Evolutionary conservation across 2,329 filamentous ascomycete species (phyloP).

Genomic region (Xylaria sp.): DNA sequence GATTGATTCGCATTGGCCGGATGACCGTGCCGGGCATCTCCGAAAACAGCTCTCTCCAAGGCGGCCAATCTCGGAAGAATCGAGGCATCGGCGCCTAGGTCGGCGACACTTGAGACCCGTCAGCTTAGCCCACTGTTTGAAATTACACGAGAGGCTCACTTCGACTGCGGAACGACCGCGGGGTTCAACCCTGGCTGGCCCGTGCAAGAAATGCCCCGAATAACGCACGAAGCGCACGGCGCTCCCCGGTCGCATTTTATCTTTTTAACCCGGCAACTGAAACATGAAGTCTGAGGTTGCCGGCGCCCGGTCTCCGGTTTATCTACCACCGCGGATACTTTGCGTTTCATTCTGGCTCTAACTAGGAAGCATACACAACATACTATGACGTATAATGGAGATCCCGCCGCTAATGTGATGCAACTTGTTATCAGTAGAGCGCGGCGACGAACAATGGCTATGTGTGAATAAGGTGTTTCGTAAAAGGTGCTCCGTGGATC

Average conservation of each 20-base stretch:
- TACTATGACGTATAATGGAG: no score
- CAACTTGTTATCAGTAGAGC: not conserved
- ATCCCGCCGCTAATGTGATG: not conserved
- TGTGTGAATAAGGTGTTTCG: not conserved
- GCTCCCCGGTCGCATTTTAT: slow-evolving; percentile 47
- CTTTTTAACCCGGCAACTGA: slow-evolving; percentile 49
- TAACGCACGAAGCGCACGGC: slow-evolving; percentile 46
- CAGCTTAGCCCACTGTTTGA: slow-evolving; percentile 19
- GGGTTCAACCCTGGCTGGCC: slow-evolving; percentile 20
- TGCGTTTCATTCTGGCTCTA: slow-evolving; percentile 35
- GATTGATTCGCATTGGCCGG: not conserved
- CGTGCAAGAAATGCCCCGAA: slow-evolving; percentile 43
- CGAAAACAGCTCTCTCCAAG: slow-evolving; percentile 47
- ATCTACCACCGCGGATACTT: slow-evolving; percentile 11
- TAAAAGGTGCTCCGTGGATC: slow-evolving; percentile 13
- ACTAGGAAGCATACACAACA: not conserved
- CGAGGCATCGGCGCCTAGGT: slow-evolving; percentile 18
- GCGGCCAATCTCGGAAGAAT: slow-evolving; percentile 43
- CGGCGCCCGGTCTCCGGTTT: slow-evolving; percentile 30
- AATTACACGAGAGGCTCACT: slow-evolving; percentile 22
- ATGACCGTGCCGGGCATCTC: not conserved
- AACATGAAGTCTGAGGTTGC: slow-evolving; percentile 48
- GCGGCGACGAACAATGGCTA: not conserved
- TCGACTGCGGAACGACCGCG: slow-evolving; percentile 1
- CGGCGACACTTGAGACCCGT: slow-evolving; percentile 9